Base-by-base conservation (phyloP, 306 rosid genomes). In the Calophaca sinica region DNA sequence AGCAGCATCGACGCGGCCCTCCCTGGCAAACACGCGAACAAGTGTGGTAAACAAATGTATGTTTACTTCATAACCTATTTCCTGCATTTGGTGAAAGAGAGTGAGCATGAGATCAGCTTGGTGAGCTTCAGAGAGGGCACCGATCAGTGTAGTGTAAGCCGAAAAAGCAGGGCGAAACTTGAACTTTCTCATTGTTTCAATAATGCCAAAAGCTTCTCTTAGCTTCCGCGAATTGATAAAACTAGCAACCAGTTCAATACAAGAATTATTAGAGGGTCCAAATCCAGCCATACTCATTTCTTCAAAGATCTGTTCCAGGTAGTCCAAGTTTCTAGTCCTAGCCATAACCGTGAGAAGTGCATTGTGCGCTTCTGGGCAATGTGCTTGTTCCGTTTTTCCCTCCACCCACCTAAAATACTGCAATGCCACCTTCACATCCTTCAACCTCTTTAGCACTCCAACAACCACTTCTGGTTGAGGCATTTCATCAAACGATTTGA, bases 271-370 rank as follows among this genome's bases (percentile, higher is more conserved):
- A 57, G 87, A 82, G 2, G 90, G 91, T 67, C 96, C 93, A 72
- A 89, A 86, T 79, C 98, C 97, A 46, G 94, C 97, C 60, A 87
- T 32, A 81, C 97, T 90, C 96, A 94, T 94, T 81, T 94, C 97
- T 79, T 88, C 97, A 46, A 94, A 79, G 80, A 91, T 82, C 71
- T 82, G 89, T 70, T 89, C 96, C 84, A 94, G 63, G 81, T 73
- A 77, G 39, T 77, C 79, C 61, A 87, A 81, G 68, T 90, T 91
- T 76, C 86, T 77, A 65, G 84, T 86, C 84, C 88, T 84, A 57
- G 96, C 96, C 96, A 94, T 88, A 79, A 86, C 85, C 93, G 81
- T 75, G 35, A 94, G 93, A 81, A 94, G 89, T 4, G 93, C 89
- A 86, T 90, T 83, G 67, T 94, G 91, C 11, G 80, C 90, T 79